Percentiles rank a stretch among this genome's conserved stretches.
Conservation (phyloP, 164 flowering plant genomes). For the Hamamelis virginiana region DNA sequence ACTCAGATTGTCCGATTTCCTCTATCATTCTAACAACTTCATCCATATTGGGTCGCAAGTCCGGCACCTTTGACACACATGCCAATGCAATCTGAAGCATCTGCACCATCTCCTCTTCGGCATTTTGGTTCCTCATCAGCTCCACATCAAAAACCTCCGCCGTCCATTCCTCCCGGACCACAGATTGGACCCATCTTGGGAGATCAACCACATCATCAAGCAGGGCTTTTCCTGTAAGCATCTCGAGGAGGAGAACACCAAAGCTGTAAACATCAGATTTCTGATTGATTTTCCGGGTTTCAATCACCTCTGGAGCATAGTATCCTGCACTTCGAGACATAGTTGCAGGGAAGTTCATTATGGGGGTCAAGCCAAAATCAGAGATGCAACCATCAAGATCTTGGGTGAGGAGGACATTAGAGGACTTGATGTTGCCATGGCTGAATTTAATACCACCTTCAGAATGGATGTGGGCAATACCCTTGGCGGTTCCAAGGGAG, state of each 20-base stretch:
- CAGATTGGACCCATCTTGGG: constrained; percentile 73
- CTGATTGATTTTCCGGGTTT: constrained; percentile 34
- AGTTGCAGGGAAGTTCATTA: constrained; percentile 30
- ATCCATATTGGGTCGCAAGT: background rate
- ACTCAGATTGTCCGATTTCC: constrained; percentile 38
- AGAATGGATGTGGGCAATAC: constrained; percentile 44
- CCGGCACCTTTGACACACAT: background rate
- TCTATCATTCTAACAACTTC: constrained; percentile 18
- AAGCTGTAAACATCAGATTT: constrained; percentile 56
- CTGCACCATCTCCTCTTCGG: background rate
- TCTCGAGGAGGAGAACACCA: constrained; percentile 54
- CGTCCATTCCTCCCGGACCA: constrained; percentile 71
- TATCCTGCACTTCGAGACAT: constrained; percentile 47
- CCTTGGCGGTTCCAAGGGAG: constrained; percentile 41
- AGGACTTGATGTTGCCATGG: constrained; percentile 59
- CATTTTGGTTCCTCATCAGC: constrained; percentile 23
- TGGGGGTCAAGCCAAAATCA: constrained; percentile 42
- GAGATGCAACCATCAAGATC: constrained; percentile 40
- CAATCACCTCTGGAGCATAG: constrained; percentile 60
- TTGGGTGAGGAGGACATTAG: constrained; percentile 41
- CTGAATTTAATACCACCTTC: constrained; percentile 31
- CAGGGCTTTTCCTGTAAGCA: constrained; percentile 57
- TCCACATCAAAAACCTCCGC: constrained; percentile 56
- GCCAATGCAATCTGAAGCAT: constrained; percentile 49
- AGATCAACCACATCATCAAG: constrained; percentile 50